Conservation (phyloP, 2,329 filamentous ascomycete species). For the Exophiala alcalophila region DNA sequence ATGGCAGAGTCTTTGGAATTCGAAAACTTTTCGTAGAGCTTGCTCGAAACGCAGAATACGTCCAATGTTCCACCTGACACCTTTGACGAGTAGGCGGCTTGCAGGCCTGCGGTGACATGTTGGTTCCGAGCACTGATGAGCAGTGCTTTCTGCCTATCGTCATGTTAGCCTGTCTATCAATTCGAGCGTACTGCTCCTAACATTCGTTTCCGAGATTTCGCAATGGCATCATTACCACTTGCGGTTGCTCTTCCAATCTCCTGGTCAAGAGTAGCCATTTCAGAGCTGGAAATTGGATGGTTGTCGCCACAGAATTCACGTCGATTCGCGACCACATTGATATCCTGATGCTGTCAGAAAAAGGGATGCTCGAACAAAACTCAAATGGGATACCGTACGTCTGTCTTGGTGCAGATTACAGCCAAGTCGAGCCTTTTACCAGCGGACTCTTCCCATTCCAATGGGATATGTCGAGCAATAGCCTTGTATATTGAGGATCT, state of each 20-base stretch:
- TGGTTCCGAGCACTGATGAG: conserved; percentile 35
- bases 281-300: conserved; percentile 4
- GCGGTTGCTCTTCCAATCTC: neutral
- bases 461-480: conserved; percentile 33
- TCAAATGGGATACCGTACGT: neutral
- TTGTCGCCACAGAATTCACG: conserved; percentile 33
- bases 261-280: neutral
- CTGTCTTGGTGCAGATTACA: conserved; percentile 34
- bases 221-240: neutral
- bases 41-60: conserved; percentile 41
- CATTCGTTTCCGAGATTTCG: neutral
- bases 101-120: conserved; percentile 34
- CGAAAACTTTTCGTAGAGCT: conserved; percentile 36
- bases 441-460: conserved; percentile 33
- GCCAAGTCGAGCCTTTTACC: conserved; percentile 33
- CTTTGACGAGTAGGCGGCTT: conserved; percentile 31
- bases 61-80: conserved; percentile 29
- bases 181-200: neutral
- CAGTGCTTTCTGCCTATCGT: conserved; percentile 31
- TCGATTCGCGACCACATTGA: conserved; percentile 32
- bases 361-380: neutral
- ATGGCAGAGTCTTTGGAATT: conserved; percentile 32
- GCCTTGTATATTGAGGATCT: conserved; percentile 35
- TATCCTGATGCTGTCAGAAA: conserved; percentile 33
- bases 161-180: neutral